Base-by-base conservation (phyloP, 75 land plant species). In the Cupressus sempervirens region DNA sequence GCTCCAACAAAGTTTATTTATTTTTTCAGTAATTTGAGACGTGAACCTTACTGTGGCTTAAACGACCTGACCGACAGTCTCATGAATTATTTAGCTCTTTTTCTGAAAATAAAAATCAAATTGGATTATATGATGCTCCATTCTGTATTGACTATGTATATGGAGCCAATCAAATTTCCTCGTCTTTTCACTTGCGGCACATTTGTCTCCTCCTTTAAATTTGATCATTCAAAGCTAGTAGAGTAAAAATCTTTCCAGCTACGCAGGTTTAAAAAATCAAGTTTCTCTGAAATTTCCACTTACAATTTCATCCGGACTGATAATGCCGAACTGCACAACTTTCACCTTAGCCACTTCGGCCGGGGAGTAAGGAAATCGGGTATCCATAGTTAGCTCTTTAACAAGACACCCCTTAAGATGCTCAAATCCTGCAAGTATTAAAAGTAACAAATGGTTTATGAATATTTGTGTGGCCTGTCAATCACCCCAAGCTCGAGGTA, bases 291-390 rank as follows among this genome's bases (percentile, higher is more conserved):
- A 77, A 1, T 74, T 68, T 38, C 35, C 7, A 43, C 76, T 91
- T 92, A 97, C 98, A 81, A 98, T 98, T 85, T 96, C 99, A 87
- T 98, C 99, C 68, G 96, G 98, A 87, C 99, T 94, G 86, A 98
- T 87, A 40, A 98, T 92, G 73, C 99, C 96, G 87, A 98, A 98
- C 93, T 98, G 98, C n/a, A 98, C 99, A 53, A 74, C 54, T 48
- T 88, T 91, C 84, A 98, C 99, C 81, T 97, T 98, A 82, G 99
- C 96, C 74, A 96, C 92, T 83, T 98, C 99, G 85, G 98, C 94
- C 82, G 99, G 99, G 18, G 98, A 98, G 93, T 89, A 96, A 0
- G 98, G 91, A 76, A 98, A 98, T n/a, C 99, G 90, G 84, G 84
- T 87, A 81, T 98, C 99, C 99, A 97, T 97, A 88, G 89, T 86